Evolutionary conservation across 257 asterid species (phyloP), one percentile per base, ranked within the genome.

Genomic region (Forsythia viridissima): DNA sequence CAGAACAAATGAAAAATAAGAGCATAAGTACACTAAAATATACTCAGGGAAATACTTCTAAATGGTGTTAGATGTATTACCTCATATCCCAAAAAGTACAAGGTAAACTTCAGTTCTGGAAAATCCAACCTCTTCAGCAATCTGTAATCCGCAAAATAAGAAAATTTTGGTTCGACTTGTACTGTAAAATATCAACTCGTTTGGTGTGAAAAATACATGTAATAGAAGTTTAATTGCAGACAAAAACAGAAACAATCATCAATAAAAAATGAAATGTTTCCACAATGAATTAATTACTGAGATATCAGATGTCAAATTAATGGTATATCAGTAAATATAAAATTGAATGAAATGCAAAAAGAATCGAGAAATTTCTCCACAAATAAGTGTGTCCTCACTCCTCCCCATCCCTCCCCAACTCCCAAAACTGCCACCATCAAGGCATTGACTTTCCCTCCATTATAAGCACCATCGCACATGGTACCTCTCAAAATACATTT

Each of bases 61-160:
- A 43, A 48, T 43, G 13, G 12, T 4, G 72, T 55, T 73, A 43
- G 37, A 73, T 73, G n/a, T 68, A 65, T 73, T 68, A 93, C 99
- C 98, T 91, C 97, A 63, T 89, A 92, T 74, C 98, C 98, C 89
- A 96, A 41, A 84, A 96, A 92, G 80, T 93, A 93, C 63, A 96
- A 84, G 65, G 90, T 87, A 76, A 92, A 93, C 87, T 96, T 92
- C 90, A 92, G 39, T 79, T 91, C 98, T 30, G 89, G 84, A 81
- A 93, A 92, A 87, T 96, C 98, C 88, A 96, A 81, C 85, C 97
- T 90, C 81, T 96, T 96, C 68, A 96, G 96, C 93, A 96, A 85
- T 81, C 98, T 96, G 87, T 12, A 77, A 71, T 21, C 24, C 68
- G 75, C 30, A 48, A 82, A 42, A 74, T 44, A 15, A 70, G 69